Conservation (phyloP, 106 monocot species). For the Dioscorea alata region DNA sequence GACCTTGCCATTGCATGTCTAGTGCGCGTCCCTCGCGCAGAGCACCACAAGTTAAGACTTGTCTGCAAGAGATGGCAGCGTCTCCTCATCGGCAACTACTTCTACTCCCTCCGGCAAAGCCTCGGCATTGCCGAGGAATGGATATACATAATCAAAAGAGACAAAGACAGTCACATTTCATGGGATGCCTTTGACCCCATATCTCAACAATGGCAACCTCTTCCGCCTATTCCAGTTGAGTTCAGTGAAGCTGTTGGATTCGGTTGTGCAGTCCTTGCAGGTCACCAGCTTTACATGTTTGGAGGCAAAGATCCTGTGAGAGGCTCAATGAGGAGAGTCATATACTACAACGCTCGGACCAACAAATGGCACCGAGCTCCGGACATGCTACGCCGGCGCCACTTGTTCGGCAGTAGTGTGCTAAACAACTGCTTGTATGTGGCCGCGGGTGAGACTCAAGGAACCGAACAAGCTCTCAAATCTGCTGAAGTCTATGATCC, state of each 20-base stretch:
- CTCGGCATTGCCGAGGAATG: constrained; percentile 34
- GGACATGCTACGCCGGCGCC: constrained; percentile 38
- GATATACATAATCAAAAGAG: constrained; percentile 38
- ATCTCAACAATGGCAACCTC: constrained; percentile 30
- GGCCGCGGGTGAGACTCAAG: constrained; percentile 37
- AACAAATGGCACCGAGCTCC: constrained; percentile 52
- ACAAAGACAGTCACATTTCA: constrained; percentile 19
- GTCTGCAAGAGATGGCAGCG: constrained; percentile 49
- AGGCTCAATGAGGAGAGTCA: constrained; percentile 36
- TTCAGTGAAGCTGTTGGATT: constrained; percentile 34
- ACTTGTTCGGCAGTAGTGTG: constrained; percentile 29
- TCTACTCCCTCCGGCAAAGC: constrained; percentile 35
- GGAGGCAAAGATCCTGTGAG: constrained; percentile 28
- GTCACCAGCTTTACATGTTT: constrained; percentile 41
- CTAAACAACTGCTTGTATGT: constrained; percentile 47
- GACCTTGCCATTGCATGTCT: constrained; percentile 52
- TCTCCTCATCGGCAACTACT: constrained; percentile 43
- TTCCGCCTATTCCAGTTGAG: constrained; percentile 33
- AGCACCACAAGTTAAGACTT: constrained; percentile 33
- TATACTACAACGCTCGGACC: constrained; percentile 38
- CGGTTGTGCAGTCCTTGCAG: constrained; percentile 35
- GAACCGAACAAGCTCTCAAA: constrained; percentile 11
- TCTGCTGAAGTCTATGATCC: constrained; percentile 41
- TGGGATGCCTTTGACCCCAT: constrained; percentile 42
- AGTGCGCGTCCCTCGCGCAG: constrained; percentile 31